phyloP scores from a whole-genome alignment of 495 filamentous ascomycete genomes.

The Penicillium argentinense region DNA sequence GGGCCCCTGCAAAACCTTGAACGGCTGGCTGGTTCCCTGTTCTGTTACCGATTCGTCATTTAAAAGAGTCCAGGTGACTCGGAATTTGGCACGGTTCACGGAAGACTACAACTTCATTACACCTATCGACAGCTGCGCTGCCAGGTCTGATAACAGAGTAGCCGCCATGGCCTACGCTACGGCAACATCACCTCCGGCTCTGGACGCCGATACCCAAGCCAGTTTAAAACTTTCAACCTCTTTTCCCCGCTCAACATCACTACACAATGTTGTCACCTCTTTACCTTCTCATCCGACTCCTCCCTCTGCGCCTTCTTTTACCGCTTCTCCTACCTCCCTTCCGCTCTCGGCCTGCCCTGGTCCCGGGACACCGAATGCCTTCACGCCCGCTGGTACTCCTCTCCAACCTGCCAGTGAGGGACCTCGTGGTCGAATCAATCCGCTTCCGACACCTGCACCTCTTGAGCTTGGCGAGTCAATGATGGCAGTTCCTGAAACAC shows the following conservation, averaged over 20 bases:
- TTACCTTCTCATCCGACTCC: constrained; percentile 26
- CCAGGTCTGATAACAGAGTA: constrained; percentile 29
- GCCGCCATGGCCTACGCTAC: constrained; percentile 46
- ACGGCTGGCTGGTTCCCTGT: constrained; percentile 34
- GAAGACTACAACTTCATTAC: constrained; percentile 30
- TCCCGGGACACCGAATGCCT: constrained; percentile 36
- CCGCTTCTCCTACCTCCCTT: constrained; percentile 33
- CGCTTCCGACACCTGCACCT: constrained; percentile 39
- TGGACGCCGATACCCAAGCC: constrained; percentile 43
- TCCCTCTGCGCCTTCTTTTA: constrained; percentile 30
- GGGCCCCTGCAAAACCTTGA: constrained; percentile 27
- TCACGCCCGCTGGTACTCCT: constrained; percentile 51
- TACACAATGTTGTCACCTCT: constrained; percentile 41
- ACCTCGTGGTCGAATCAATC: constrained; percentile 43
- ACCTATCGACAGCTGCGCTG: constrained; percentile 37
- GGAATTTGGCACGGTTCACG: constrained; percentile 38
- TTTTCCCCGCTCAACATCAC: constrained; percentile 34
- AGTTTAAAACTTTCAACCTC: constrained; percentile 44
- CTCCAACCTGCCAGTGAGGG: constrained; percentile 52
- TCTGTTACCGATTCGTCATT: constrained; percentile 39
- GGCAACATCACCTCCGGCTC: constrained; percentile 39
- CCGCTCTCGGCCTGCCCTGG: constrained; percentile 31
- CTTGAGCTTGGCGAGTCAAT: constrained; percentile 58
- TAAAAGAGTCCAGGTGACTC: constrained; percentile 49
- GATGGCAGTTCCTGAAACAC: constrained; percentile 42